Percentiles rank a stretch among this genome's conserved stretches.
phyloP scores from a whole-genome alignment of 2,329 filamentous ascomycete species.

The Paecilomyces sp. region DNA sequence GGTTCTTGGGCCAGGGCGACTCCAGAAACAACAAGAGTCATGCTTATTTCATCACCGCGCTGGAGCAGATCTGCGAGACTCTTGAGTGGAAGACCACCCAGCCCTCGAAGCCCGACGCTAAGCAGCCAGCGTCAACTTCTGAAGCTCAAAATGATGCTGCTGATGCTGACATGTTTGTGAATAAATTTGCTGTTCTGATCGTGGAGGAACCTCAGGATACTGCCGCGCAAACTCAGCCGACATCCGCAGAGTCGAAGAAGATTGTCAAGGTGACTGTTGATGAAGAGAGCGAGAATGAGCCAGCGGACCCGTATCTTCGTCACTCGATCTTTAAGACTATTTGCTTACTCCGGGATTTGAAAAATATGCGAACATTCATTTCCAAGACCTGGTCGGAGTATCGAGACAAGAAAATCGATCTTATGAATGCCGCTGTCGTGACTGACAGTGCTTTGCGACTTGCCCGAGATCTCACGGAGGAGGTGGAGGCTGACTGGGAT shows the following conservation, averaged over 20 bases:
- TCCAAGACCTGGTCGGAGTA: slow-evolving; percentile 24
- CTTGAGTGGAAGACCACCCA: slow-evolving; percentile 15
- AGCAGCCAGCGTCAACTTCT: slow-evolving; percentile 4
- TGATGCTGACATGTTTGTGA: slow-evolving; percentile 10
- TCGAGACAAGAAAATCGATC: slow-evolving; percentile 17
- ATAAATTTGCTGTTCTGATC: slow-evolving; percentile 20
- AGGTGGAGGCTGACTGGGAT: slow-evolving; percentile 9
- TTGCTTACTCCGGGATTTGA: slow-evolving; percentile 24
- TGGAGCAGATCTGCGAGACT: slow-evolving; percentile 18
- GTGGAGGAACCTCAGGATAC: slow-evolving; percentile 13
- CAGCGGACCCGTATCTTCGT: slow-evolving; percentile 9
- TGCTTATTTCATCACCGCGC: slow-evolving; percentile 17
- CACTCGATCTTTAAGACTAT: slow-evolving; percentile 16
- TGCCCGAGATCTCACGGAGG: slow-evolving; percentile 13
- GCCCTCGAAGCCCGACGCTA: slow-evolving; percentile 10
- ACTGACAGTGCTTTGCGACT: slow-evolving; percentile 24
- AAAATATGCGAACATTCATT: slow-evolving; percentile 20
- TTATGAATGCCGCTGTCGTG: slow-evolving; percentile 24
- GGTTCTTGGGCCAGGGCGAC: slow-evolving; percentile 18
- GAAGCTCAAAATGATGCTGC: slow-evolving; percentile 7
- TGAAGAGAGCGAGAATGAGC: slow-evolving; percentile 10
- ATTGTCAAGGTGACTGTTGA: slow-evolving; percentile 13
- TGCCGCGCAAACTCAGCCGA: slow-evolving; percentile 6
- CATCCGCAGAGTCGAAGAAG: slow-evolving; percentile 8
- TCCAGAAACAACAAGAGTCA: slow-evolving; percentile 13